These are phyloP conservation scores for Capsaspora owczarzaki DNA, from an alignment of 78 protist species.

Conservation along the genomic window DNA sequence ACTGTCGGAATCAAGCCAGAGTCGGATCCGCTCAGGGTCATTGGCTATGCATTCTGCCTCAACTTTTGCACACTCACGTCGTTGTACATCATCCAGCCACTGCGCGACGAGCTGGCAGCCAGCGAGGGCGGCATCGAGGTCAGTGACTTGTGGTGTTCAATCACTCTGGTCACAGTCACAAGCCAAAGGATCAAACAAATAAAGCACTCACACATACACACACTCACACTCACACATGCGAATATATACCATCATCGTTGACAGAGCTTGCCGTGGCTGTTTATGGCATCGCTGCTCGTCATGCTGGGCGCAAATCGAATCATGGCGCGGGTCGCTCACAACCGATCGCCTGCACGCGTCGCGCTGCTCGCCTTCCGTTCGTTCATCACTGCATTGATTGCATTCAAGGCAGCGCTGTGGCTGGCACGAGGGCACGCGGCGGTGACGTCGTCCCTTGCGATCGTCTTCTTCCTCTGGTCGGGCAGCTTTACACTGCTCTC, in stretches of 20 bases:
- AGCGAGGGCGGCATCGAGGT: background rate
- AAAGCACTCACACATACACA: too few species aligned
- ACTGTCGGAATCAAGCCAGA: background rate
- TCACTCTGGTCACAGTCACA: too few species aligned
- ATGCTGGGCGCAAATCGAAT: background rate
- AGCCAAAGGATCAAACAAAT: too few species aligned
- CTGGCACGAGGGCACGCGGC: too few species aligned
- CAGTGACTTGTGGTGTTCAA: background rate
- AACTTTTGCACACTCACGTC: background rate
- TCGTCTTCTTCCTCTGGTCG: background rate
- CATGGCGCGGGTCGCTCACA: background rate
- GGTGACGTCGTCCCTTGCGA: background rate
- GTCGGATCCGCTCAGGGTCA: background rate
- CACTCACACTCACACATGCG: too few species aligned
- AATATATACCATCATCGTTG: too few species aligned
- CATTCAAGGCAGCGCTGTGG: background rate
- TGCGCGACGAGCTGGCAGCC: background rate
- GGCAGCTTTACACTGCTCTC: background rate
- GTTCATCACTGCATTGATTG: background rate
- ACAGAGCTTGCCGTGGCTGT: background rate
- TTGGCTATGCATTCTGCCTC: background rate
- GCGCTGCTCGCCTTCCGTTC: background rate
- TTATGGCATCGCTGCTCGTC: background rate
- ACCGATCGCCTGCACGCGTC: background rate
- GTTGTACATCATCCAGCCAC: background rate